A percentile compares a stretch with the other conserved stretches of the same genome.
phyloP scores from a whole-genome alignment of 2,329 filamentous ascomycete genomes.

The Aureobasidium zeae region DNA sequence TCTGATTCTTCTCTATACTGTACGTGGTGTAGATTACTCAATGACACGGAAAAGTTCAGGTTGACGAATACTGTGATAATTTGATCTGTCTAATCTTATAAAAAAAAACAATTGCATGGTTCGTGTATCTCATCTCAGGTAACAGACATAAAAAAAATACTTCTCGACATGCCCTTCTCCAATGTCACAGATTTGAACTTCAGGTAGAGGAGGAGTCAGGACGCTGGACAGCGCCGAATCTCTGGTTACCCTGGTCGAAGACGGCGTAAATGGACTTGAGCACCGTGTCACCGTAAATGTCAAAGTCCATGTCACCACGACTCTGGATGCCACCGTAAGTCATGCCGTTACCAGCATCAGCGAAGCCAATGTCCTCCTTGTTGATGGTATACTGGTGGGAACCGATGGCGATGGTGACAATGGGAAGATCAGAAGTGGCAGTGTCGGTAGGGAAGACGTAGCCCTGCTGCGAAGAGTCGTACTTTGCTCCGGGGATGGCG shows the following conservation, averaged over 20 bases:
- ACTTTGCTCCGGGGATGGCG: constrained; percentile 50
- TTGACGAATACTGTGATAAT: no score
- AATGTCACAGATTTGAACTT: not conserved
- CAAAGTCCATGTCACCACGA: constrained; percentile 48
- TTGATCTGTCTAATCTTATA: no score
- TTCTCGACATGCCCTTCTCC: no score
- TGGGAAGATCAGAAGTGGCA: constrained; percentile 46
- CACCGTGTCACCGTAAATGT: constrained; percentile 56
- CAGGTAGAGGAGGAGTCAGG: constrained; percentile 1
- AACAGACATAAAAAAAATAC: no score
- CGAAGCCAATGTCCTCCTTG: constrained; percentile 54
- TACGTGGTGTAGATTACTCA: no score
- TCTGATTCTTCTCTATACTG: no score
- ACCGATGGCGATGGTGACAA: constrained; percentile 55
- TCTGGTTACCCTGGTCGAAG: constrained; percentile 45
- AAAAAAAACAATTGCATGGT: no score
- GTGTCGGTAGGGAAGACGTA: constrained; percentile 53
- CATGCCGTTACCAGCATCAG: constrained; percentile 45
- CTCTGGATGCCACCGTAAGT: constrained; percentile 59
- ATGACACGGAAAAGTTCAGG: no score
- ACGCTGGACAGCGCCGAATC: constrained; percentile 18
- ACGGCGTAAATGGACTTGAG: constrained; percentile 58
- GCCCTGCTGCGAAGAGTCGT: constrained; percentile 49
- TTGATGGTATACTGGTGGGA: constrained; percentile 51
- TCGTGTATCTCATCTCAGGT: no score